Base-by-base conservation (phyloP, 164 flowering plant species). In the Berberis thunbergii region DNA sequence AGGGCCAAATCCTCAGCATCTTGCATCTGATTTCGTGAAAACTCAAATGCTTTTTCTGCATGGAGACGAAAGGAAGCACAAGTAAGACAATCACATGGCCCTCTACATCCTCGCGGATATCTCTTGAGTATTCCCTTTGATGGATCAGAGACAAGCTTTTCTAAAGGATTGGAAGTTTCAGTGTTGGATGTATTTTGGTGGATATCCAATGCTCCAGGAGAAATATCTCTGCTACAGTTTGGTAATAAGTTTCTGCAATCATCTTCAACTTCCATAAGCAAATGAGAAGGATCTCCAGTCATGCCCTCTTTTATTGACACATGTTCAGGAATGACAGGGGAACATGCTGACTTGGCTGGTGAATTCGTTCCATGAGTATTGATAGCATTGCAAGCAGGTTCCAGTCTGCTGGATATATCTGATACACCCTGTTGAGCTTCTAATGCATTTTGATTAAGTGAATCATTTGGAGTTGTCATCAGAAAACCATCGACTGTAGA, bases 31-130 rank as follows among this genome's bases (percentile, higher is more conserved):
- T 78, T 85, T 63, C 76, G 78, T 11, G 89, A 87, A 69, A 87
- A 89, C 50, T 87, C 89, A 70, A 82, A 85, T 61, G 93, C 75
- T 62, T 77, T 84, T 44, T 84, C 89, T 12, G 89, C 89, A 76
- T 89, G 76, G 26, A 85, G 83, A 26, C 83, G 82, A 69, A 84
- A 85, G 3, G 90, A 80, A 61, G 88, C 68, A 69, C 93, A 86
- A 43, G 70, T 74, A 44, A 81, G 71, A 73, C 96, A 89, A 57
- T 60, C 61, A 64, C 91, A 86, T 5, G 77, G 62, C 41, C 89
- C 92, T 69, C 86, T 76, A 77, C 90, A 83, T 40, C 83, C 86
- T 61, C 76, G 59, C 8, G 81, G 83, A 71, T 72, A 75, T 68
- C 76, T 83, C 75, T 85, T 83, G 26, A 85, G 75, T 64, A 89